Evolutionary conservation across 305 asterid genomes (phyloP), one percentile per base, ranked within the genome.

Genomic region (Monarda citriodora): DNA sequence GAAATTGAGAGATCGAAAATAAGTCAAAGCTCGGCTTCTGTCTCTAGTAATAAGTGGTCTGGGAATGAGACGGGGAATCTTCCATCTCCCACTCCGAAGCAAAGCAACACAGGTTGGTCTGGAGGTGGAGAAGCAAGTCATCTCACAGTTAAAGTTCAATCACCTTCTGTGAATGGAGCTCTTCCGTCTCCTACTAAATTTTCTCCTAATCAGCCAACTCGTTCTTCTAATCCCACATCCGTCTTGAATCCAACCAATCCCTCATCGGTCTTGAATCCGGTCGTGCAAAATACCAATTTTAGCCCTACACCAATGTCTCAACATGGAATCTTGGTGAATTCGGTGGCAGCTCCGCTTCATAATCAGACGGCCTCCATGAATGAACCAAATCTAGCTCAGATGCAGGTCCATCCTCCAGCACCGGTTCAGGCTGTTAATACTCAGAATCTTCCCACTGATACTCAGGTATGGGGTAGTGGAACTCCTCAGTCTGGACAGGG

Each of bases 41-140:
- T 25, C 59, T 56, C 80, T n/a, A 84, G 64, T 49, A 86, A 77
- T 29, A 79, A 76, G 72, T 79, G 87, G 91, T 61, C 61, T 40
- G 63, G 77, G 50, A 71, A 56, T 67, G 91, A 82, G 36, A 63
- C 67, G 18, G 15, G 72, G 11, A 77, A 45, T 76, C 82, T 94
- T 59, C 95, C 95, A 7, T 90, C 96, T 78, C 97, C 96, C 34
- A 88, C 96, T 53, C 96, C 95, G 14, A 78, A 55, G 64, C 89
- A 61, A 51, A 62, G 69, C 62, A 79, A 67, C 74, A 60, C 81
- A 9, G 73, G 79, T 44, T 63, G 71, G 76, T 56, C 59, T 40
- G 74, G 72, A 48, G 75, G 52, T 48, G 75, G 51, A 45, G 85
- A 76, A 49, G 81, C 65, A 54, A 75, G 67, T 50, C 65, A 62